Base-by-base conservation (phyloP, 768 basidiomycete species). In the Tubosaeta sp. region DNA sequence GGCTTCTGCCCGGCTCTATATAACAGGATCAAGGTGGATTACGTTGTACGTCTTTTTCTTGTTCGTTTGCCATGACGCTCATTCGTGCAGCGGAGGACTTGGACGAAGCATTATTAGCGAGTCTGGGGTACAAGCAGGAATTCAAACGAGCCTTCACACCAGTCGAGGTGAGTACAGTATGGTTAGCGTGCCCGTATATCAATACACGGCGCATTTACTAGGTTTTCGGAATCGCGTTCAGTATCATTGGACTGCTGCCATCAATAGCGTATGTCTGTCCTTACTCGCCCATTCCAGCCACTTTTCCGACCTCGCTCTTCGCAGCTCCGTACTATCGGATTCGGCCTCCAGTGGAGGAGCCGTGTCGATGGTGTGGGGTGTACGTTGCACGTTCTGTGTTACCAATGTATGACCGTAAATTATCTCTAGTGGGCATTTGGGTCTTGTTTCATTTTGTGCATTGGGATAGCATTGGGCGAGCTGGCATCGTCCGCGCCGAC, bases 201-300 rank as follows among this genome's bases (percentile, higher is more conserved):
- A 18, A 22, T 14, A 18, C 12, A 35, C 5, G 30, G n/a, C 8
- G 21, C 10, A 3, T 60, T 58, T 29, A 24, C 66, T 59, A 87
- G 81, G 80, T 84, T 10, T 86, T 86, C 53, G 84, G 85, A 1
- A 71, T 86, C 19, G 79, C 80, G 0, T 87, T 87, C 63, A 82
- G 80, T 6, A 81, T 86, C 51, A 83, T 85, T 46, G 84, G 85
- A 0, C 59, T 86, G 16, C 75, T 84, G 1, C 83, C 77, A 18
- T 77, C 84, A 0, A 83, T 86, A 38, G 77, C 83, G 64, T 80
- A 51, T 10, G 76, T 69, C 31, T 52, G 76, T 69, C 31, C 52
- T 59, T 2, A 48, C 34, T 22, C 65, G 57, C 42, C 58, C 56
- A 35, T 51, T 12, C 16, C 36, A 8, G 13, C 1, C 13, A 19